Percentiles rank a stretch among this genome's conserved stretches.
phyloP scores from a whole-genome alignment of 2,329 filamentous ascomycete species.

The Paecilomyces fulvus region DNA sequence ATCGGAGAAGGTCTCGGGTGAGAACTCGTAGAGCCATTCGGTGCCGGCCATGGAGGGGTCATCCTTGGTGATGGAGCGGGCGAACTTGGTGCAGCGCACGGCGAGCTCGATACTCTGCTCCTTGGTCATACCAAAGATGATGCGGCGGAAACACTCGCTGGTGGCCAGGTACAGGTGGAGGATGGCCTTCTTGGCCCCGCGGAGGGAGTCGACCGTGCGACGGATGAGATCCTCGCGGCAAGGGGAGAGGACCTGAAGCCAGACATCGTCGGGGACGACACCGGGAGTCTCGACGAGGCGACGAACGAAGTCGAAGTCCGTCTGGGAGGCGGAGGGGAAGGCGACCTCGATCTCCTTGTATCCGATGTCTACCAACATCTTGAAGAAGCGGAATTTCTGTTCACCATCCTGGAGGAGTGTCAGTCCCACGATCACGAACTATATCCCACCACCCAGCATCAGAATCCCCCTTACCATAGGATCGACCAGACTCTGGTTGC shows the following conservation, averaged over 20 bases:
- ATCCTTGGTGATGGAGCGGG: slow-evolving; percentile 81
- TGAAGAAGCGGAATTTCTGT: slow-evolving; percentile 91
- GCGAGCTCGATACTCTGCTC: slow-evolving; percentile 75
- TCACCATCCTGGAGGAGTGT: slow-evolving; percentile 62
- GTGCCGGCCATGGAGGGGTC: slow-evolving; percentile 50
- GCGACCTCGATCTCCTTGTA: slow-evolving; percentile 98
- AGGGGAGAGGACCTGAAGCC: slow-evolving; percentile 82
- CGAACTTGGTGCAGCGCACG: slow-evolving; percentile 76
- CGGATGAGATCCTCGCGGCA: slow-evolving; percentile 87
- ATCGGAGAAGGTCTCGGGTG: slow-evolving; percentile 69
- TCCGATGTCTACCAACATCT: slow-evolving; percentile 83
- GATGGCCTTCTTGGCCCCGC: slow-evolving; percentile 85
- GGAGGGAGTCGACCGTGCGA: slow-evolving; percentile 79
- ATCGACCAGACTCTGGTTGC: slow-evolving; percentile 86
- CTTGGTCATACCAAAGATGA: slow-evolving; percentile 82
- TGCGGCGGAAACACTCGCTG: slow-evolving; percentile 85
- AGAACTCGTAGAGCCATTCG: slow-evolving; percentile 46
- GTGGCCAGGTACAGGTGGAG: slow-evolving; percentile 95
- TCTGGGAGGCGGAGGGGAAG: slow-evolving; percentile 89
- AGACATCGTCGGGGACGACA: slow-evolving; percentile 78
- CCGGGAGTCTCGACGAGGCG: slow-evolving; percentile 78
- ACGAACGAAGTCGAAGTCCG: slow-evolving; percentile 91
- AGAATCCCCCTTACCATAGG: slow-evolving; percentile 65
- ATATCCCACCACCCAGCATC: neutral
- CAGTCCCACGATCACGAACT: neutral